phyloP scores from a whole-genome alignment of 1,284 basidiomycete species.

The Moesziomyces antarcticus region DNA sequence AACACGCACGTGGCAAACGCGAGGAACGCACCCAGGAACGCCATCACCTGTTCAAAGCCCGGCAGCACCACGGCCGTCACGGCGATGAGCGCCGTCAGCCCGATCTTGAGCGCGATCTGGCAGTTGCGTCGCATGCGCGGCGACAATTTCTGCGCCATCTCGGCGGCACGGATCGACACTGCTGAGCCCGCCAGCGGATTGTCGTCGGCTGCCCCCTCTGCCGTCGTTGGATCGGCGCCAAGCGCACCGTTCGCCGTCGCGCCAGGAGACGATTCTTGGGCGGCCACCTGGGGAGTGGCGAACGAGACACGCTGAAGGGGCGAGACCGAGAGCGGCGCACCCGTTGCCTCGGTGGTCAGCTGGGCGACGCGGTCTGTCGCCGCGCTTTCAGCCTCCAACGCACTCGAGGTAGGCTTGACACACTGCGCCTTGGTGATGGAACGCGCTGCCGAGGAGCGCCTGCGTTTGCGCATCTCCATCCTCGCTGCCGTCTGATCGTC shows the following conservation, averaged over 20 bases:
- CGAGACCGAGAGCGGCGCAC: conserved; percentile 23
- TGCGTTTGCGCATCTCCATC: conserved; percentile 11
- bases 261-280: neutral
- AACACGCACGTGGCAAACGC: conserved; percentile 75
- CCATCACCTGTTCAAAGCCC: conserved; percentile 88
- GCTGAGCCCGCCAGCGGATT: conserved; percentile 48
- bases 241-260: neutral
- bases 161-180: conserved; percentile 42
- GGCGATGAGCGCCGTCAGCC: conserved; percentile 52
- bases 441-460: conserved; percentile 12
- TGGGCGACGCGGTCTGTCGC: neutral
- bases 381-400: neutral
- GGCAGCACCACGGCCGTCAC: conserved; percentile 73
- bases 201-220: conserved; percentile 4
- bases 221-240: neutral
- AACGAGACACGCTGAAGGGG: conserved; percentile 39
- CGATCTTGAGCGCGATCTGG: conserved; percentile 38
- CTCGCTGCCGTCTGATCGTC: conserved; percentile 35
- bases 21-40: conserved; percentile 84
- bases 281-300: conserved; percentile 5
- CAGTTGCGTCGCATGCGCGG: conserved; percentile 15
- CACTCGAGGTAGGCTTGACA: neutral
- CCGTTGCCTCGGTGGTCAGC: conserved; percentile 10
- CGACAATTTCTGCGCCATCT: conserved; percentile 10
- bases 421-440: conserved; percentile 5